A percentile compares a stretch with the other conserved stretches of the same genome.
These are phyloP conservation scores for Cryptosporidium meleagridis DNA, from an alignment of 169 alveolate genomes.

Conservation along the genomic window DNA sequence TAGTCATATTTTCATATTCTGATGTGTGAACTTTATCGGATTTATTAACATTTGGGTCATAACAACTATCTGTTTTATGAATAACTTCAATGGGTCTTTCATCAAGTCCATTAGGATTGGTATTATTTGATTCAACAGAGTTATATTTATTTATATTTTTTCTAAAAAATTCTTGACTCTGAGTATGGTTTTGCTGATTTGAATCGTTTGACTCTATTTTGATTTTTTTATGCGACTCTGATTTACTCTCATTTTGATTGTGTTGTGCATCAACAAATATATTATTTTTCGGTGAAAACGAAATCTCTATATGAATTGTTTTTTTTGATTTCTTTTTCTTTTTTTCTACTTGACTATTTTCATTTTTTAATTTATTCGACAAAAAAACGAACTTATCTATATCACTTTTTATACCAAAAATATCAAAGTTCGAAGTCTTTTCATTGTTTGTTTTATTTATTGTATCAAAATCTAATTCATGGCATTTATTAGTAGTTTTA, in stretches of 20 bases:
- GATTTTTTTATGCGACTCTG: neutral
- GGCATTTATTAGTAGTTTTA: neutral
- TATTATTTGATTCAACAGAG: neutral
- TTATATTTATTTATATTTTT: neutral
- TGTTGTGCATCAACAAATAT: conserved; percentile 36
- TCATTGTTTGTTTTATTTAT: neutral
- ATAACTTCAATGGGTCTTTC: neutral
- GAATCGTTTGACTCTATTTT: neutral
- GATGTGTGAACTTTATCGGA: neutral
- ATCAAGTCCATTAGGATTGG: neutral
- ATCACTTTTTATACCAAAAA: neutral
- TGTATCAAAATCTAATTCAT: neutral
- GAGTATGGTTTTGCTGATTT: neutral
- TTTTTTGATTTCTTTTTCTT: conserved; percentile 43
- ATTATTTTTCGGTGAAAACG: conserved; percentile 70
- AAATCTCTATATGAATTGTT: conserved; percentile 53
- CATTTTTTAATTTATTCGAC: conserved; percentile 6
- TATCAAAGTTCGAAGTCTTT: neutral
- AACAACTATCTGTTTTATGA: neutral
- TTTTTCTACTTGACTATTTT: neutral
- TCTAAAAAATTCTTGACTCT: neutral
- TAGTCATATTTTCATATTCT: neutral
- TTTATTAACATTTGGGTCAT: neutral
- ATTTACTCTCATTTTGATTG: neutral
- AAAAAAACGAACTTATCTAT: neutral